Evolutionary conservation across 116 monocot species (phyloP), one percentile per base, ranked within the genome.

Genomic region (Papilionanthe hybrid): DNA sequence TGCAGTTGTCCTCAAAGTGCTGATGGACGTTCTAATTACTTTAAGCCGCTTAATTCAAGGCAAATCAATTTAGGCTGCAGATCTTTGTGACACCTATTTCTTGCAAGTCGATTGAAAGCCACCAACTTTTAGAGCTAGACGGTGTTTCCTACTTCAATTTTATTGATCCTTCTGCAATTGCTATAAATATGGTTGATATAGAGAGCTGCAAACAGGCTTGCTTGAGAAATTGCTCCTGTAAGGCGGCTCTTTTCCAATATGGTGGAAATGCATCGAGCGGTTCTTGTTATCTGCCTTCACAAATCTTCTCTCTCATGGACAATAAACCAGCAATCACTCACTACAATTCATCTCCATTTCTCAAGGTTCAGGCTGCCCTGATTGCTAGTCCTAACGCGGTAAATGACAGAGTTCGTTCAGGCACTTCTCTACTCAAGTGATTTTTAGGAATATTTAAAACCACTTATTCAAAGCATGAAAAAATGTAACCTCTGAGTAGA

Each of bases 91-190:
- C 50, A 63, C 84, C 91, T 60, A 42, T 88, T 17, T 83, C 86
- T 47, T 91, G 88, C 69, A 18, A 85, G 42, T 66, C 71, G 0
- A 78, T 45, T 7, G 65, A 88, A 49, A 72, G 82, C 37, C 87
- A 89, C 15, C 30, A 49, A 8, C 76, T 92, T 68, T 63, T 92
- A 32, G 12, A 32, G 18, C 58, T 87, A 9, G 41, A 43, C 5
- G 82, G 86, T 50, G 28, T 86, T n/a, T 78, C 87, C 1, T 89
- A 92, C 78, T 92, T 92, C 75, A 82, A 75, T 81, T 88, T 55
- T 42, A 1, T 18, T 0, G 81, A 76, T 18, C 9, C 11, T 5
- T 1, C 10, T 8, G 20, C 75, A 29, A 19, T 15, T 7, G 5
- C 55, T 0, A 30, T 66, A 11, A 15, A 25, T 9, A 9, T 12